phyloP scores from a whole-genome alignment of 768 basidiomycete species.

The Mycena metata region DNA sequence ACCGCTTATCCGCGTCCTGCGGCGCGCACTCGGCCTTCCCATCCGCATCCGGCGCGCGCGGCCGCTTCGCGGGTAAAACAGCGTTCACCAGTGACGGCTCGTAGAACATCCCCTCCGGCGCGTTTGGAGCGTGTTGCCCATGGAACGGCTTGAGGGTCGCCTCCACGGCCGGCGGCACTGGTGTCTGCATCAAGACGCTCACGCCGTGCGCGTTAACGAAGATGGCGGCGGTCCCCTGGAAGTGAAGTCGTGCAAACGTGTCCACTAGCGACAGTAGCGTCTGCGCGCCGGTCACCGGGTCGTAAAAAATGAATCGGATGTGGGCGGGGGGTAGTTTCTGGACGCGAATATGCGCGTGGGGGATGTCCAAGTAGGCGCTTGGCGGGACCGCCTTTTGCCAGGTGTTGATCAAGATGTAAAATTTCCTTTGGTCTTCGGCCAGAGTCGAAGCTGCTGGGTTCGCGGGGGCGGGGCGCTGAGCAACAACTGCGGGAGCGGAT shows the following conservation, averaged over 20 bases:
- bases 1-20: constrained; percentile 36
- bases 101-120: constrained; percentile 22
- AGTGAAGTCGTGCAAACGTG: neutral
- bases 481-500: neutral
- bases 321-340: neutral
- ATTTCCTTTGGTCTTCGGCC: no score
- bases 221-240: constrained; percentile 1
- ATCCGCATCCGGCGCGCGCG: neutral
- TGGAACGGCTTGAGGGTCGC: neutral
- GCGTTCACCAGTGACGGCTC: neutral
- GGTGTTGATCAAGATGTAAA: neutral
- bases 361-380: constrained; percentile 12
- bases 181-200: neutral
- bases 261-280: neutral
- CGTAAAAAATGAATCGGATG: neutral
- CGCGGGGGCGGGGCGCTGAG: neutral
- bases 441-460: neutral
- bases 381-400: constrained; percentile 22
- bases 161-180: neutral
- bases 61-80: neutral
- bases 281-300: neutral
- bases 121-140: neutral
- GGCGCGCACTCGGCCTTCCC: constrained; percentile 42
- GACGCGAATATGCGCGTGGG: constrained; percentile 5
- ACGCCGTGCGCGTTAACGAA: constrained; percentile 6